Conservation (phyloP, 2,329 filamentous ascomycete species). For the Fusarium succisae region DNA sequence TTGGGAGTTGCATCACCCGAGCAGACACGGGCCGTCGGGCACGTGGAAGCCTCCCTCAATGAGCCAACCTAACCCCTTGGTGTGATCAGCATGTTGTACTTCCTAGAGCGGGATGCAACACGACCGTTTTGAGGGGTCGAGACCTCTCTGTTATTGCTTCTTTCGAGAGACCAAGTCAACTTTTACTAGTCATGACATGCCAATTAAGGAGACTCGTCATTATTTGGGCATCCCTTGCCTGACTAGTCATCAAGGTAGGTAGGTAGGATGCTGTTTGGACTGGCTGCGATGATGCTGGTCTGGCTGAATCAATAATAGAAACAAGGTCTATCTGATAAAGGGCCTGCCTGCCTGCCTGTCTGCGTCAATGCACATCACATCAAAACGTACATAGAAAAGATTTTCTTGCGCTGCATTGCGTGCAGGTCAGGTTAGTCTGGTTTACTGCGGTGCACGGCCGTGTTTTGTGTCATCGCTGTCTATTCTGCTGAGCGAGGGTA, state of each 20-base stretch:
- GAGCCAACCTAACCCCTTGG: slow-evolving; percentile 19
- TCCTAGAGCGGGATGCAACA: slow-evolving; percentile 23
- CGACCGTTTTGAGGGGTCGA: slow-evolving; percentile 20
- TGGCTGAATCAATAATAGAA: slow-evolving; percentile 8
- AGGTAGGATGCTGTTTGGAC: not conserved
- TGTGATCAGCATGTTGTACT: slow-evolving; percentile 29
- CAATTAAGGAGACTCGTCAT: not conserved
- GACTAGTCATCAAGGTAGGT: not conserved
- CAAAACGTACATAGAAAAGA: not conserved
- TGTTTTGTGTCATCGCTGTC: not conserved
- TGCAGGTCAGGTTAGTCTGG: slow-evolving; percentile 23
- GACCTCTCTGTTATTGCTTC: slow-evolving; percentile 12
- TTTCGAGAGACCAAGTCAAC: not conserved
- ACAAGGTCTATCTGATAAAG: slow-evolving; percentile 2
- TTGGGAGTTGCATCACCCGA: slow-evolving; percentile 33
- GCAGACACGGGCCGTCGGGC: slow-evolving; percentile 26
- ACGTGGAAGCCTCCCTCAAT: slow-evolving; percentile 31
- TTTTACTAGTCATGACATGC: slow-evolving; percentile 9
- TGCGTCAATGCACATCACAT: slow-evolving; percentile 17
- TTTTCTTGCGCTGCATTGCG: slow-evolving; percentile 11
- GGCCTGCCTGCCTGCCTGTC: not conserved
- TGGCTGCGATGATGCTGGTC: not conserved
- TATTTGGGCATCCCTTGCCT: not conserved
- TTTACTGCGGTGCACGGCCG: slow-evolving; percentile 14
- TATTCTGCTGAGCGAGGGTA: not conserved